Base-by-base conservation (phyloP, 208 protist species). In the Leishmania martiniquensis region DNA sequence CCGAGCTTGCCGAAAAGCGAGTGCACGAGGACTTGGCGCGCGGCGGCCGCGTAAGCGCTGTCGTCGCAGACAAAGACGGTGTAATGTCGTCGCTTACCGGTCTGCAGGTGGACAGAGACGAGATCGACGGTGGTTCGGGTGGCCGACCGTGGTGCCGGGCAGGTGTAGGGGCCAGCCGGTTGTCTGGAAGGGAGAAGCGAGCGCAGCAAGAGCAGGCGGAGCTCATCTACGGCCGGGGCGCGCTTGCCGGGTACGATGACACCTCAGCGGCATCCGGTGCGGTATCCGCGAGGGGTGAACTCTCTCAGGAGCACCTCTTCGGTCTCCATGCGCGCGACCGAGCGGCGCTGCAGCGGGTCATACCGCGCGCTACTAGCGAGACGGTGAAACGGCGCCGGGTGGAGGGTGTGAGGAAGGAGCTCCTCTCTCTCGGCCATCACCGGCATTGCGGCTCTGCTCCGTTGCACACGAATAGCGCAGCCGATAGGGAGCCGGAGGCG, bases 61-160 rank as follows among this genome's bases (percentile, higher is more conserved):
- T 67, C 1, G 77, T 72, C 25, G 73, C 68, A 20, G 60, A 76
- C 66, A 85, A 65, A 59, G 80, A 83, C n/a, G 80, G 74, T 7
- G 0, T 83, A 13, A 52, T 60, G 59, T 49, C 67, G 4, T 66
- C 69, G 3, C 34, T 67, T n/a, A n/a, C 74, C 1, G 57, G 47
- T 42, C 55, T 22, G 55, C 44, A 44, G 20, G 51, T 22, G n/a
- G 70, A 80, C 22, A 71, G 72, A 25, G 75, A 85, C 5, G 77
- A 67, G 4, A n/a, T 72, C 20, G 85, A 84, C 29, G 78, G 63
- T 1, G 80, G 82, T 45, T 72, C 66, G 5, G 68, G 49, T 12
- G 75, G 77, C 12, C 90, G 92, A 3, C 88, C 87, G 55, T 96
- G 92, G 90, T 85, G 68, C 45, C 88, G 90, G 52, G 88, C 92